Evolutionary conservation across 2,329 filamentous ascomycete species (phyloP).

Genomic region (Fusarium sp.): DNA sequence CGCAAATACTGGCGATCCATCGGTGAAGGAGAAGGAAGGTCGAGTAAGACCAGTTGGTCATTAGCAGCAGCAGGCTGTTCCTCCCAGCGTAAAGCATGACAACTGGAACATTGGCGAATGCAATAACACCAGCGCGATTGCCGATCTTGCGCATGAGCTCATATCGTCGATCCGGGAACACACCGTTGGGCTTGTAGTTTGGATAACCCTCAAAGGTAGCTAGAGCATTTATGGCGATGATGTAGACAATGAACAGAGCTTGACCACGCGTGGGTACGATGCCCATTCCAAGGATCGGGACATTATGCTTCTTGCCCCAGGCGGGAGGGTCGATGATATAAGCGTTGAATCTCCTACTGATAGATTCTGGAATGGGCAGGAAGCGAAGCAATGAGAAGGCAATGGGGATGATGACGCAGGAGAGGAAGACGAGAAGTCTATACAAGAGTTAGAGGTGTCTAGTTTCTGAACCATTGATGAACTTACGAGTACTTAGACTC

Average conservation of each 20-base stretch:
- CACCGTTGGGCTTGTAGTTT: constrained; percentile 46
- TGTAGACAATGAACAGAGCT: constrained; percentile 57
- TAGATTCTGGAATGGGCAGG: constrained; percentile 27
- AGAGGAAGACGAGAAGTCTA: constrained; percentile 41
- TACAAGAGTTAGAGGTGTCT: neutral
- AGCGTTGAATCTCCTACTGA: constrained; percentile 42
- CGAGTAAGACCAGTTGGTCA: constrained; percentile 63
- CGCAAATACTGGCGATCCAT: constrained; percentile 61
- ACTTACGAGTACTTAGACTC: constrained; percentile 42
- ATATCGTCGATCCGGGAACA: constrained; percentile 39
- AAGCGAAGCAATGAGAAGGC: constrained; percentile 41
- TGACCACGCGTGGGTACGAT: constrained; percentile 59
- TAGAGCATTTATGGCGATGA: constrained; percentile 55
- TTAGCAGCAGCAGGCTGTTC: constrained; percentile 62
- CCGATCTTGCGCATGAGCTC: constrained; percentile 54
- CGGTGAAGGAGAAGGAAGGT: constrained; percentile 64
- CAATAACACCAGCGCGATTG: constrained; percentile 57
- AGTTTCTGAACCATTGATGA: too few species aligned
- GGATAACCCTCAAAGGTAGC: constrained; percentile 51
- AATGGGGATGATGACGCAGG: constrained; percentile 38
- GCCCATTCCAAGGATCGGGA: constrained; percentile 43
- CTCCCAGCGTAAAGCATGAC: constrained; percentile 59
- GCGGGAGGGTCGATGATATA: constrained; percentile 49
- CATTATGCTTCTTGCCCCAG: constrained; percentile 44
- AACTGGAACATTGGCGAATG: constrained; percentile 57